Base-by-base conservation (phyloP, 2,329 filamentous ascomycete species). In the Chaetoscypha palmicola region DNA sequence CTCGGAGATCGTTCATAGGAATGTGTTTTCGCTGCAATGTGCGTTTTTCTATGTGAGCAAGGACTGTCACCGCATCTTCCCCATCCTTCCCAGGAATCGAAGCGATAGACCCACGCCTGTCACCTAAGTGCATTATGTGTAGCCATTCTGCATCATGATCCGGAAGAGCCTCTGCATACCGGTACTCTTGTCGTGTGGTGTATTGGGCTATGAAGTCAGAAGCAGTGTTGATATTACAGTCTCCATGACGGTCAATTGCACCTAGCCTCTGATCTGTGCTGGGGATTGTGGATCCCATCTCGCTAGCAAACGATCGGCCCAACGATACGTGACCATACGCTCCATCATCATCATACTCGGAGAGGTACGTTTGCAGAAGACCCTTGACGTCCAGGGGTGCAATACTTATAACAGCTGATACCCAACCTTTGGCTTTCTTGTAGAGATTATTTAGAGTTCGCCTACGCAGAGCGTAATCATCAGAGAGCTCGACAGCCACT, bases 161-260 rank as follows among this genome's bases (percentile, higher is more conserved):
- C 1, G 82, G 79, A 28, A 85, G 68, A 2, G 79, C 76, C 61
- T 95, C 88, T 9, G 88, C 80, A 59, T 91, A 91, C 45, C 90
- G 81, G 64, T 98, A 98, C 60, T 95, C 90, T 62, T 98, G 94
- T 28, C 92, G 84, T 20, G 89, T 94, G 3, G 91, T 97, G 62
- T 98, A 98, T 60, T 98, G 91, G 1, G 92, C 89, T 60, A 98
- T 80, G 57, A 98, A 95, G 62, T 97, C 91, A 2, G 92, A 97
- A 0, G 87, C 89, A 9, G 90, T 89, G 62, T 97, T 95, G 62
- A 96, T 83, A 50, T 79, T 79, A 42, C 79, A 78, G 37, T 83
- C 79, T 14, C 83, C 81, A 50, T 86, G 76, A 26, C 74, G 76
- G 53, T 94, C 86, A 38, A 98, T 80, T 5, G 87, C 90, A 55